Evolutionary conservation across 2,329 filamentous ascomycete genomes (phyloP), one percentile per base, ranked within the genome.

Genomic region (Atkinsonella hypoxylon): DNA sequence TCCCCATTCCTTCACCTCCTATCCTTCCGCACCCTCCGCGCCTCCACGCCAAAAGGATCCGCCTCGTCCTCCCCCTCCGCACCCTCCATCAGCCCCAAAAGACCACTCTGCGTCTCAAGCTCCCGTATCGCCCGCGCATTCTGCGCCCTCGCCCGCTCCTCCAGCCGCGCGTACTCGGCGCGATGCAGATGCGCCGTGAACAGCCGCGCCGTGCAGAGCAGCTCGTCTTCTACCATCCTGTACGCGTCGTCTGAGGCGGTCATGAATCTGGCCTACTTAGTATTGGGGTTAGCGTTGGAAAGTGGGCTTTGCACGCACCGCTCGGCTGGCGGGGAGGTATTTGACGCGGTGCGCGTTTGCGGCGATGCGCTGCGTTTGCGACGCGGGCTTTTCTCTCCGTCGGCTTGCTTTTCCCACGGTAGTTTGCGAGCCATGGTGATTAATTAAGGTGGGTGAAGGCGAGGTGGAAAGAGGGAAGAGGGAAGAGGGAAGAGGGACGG

Each of bases 221-320:
- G 80, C 57, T 91, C 87, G 58, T 93, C 87, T 64, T 91, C 87
- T 0, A 93, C 87, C 84, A 91, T 90, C 59, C 86, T 82, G 65
- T 80, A 91, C 50, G 68, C 69, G 61, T 90, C 85, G 62, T 93
- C 87, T n/a, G 81, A 82, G 45, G 80, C 73, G 2, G 72, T 69
- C 84, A 91, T 89, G 62, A 74, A 74, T 31, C 79, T 82, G 49
- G 17, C 3, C 8, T 18, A 6, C 5, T 9, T 22, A 11, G 34
- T 20, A 3, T 34, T 31, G 18, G 18, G 40, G n/a, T n/a, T n/a
- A n/a, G n/a, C n/a, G n/a, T n/a, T n/a, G n/a, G n/a, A n/a, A n/a
- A n/a, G n/a, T n/a, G n/a, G n/a, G n/a, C n/a, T n/a, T n/a, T n/a
- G n/a, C n/a, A 43, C 42, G 42, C 15, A 42, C 34, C 30, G 36